phyloP scores from a whole-genome alignment of 2,329 filamentous ascomycete species.

The Stemphylium lycopersici region DNA sequence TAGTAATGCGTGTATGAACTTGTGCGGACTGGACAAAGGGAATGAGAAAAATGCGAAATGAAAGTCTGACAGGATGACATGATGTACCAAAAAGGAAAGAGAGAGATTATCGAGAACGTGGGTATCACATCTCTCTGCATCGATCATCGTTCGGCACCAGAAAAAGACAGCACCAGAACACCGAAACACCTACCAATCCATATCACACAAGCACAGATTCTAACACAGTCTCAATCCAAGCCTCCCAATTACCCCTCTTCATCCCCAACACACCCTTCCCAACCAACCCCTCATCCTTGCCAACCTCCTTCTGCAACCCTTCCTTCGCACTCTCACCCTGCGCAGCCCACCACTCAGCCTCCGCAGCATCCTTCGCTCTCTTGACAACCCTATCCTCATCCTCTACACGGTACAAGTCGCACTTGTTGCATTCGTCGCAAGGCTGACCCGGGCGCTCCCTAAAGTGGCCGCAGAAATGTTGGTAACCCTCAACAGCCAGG shows the following conservation, averaged over 20 bases:
- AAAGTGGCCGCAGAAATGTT: slow-evolving; percentile 97
- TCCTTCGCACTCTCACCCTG: slow-evolving; percentile 39
- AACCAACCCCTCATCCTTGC: slow-evolving; percentile 13
- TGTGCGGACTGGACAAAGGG: too few species aligned
- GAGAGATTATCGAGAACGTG: neutral
- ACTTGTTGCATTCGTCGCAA: slow-evolving; percentile 76
- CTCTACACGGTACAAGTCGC: slow-evolving; percentile 57
- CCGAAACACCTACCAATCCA: neutral
- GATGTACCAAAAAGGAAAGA: neutral
- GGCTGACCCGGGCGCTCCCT: slow-evolving; percentile 75
- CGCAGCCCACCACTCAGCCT: slow-evolving; percentile 54
- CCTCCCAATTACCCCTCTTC: slow-evolving; percentile 25
- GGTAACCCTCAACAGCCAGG: slow-evolving; percentile 75
- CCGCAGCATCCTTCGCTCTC: slow-evolving; percentile 51
- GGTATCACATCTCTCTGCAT: neutral
- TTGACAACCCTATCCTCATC: slow-evolving; percentile 54
- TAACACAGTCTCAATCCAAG: slow-evolving; percentile 25
- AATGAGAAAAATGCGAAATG: neutral
- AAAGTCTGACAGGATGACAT: neutral
- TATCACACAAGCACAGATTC: slow-evolving; percentile 26
- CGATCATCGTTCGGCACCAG: neutral
- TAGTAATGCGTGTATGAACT: too few species aligned
- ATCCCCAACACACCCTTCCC: slow-evolving; percentile 13
- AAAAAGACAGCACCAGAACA: neutral
- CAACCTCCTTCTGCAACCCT: slow-evolving; percentile 30